Base-by-base conservation (phyloP, 495 filamentous ascomycete species). In the Penicillium robsamsonii region DNA sequence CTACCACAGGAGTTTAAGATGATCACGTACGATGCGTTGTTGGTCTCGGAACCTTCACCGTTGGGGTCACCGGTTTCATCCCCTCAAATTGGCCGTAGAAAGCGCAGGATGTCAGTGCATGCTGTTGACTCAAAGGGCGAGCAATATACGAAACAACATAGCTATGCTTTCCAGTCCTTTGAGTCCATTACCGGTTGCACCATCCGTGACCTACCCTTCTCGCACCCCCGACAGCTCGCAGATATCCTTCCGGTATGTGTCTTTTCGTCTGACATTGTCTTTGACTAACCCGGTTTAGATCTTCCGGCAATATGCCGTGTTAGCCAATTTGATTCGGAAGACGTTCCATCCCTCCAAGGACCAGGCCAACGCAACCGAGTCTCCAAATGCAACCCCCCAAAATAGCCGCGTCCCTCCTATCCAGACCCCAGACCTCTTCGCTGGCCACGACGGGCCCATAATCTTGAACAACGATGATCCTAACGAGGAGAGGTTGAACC, bases 161-260 rank as follows among this genome's bases (percentile, higher is more conserved):
- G 62, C 46, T 91, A 91, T 68, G 84, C 79, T 0, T 82, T 97
- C 41, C 85, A 84, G 56, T 79, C 89, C 3, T 80, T 87, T 49
- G 87, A 90, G 56, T 78, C 83, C 3, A 84, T 88, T 15, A 87
- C 82, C 47, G 88, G 88, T 4, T 78, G 84, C 35, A 80, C 79
- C 2, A 67, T 98, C 24, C 81, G 80, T 37, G 81, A 89, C 20
- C 72, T 97, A 9, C 86, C 89, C 1, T 96, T 98, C 62, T 83
- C 85, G 2, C 94, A 97, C 65, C 94, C 94, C 2, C 82, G 86
- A 48, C 91, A 97, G 64, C 74, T 98, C 13, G 73, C 92, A 25
- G 81, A 81, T 38, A 84, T 96, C 50, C 76, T 97, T 24, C 91
- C 87, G 15, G 75, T 79, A 70, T 46, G 72, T 54, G 22, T 58